These are phyloP conservation scores for Nannizzia gypsea DNA, from an alignment of 2,329 filamentous ascomycete genomes.

Conservation along the genomic window DNA sequence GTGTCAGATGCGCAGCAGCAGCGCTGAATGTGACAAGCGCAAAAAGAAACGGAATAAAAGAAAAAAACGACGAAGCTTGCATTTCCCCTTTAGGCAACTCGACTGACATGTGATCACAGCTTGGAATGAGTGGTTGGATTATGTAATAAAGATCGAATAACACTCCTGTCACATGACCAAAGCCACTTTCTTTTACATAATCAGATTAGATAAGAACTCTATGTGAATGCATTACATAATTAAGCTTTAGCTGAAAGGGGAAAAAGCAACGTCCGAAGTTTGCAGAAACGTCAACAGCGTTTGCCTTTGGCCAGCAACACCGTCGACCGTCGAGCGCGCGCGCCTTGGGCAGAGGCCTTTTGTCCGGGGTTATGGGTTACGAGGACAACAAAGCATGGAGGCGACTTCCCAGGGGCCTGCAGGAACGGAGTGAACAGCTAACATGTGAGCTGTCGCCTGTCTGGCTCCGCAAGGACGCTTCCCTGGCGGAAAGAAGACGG, in stretches of 20 bases:
- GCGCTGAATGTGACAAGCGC: not conserved
- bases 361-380: too few relatives aligned
- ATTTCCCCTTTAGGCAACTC: not conserved
- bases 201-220: not conserved
- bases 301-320: not conserved
- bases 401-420: not conserved
- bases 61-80: not conserved
- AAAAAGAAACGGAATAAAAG: not conserved
- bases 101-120: not conserved
- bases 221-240: not conserved
- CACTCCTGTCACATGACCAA: not conserved
- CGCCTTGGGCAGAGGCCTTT: too few relatives aligned
- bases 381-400: not conserved
- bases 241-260: not conserved
- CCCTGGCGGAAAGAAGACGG: not conserved
- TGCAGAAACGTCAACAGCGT: not conserved
- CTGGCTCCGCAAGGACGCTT: not conserved
- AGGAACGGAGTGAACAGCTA: not conserved
- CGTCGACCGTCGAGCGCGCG: too few relatives aligned
- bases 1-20: not conserved
- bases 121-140: too few relatives aligned
- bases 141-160: not conserved
- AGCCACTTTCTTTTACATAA: not conserved
- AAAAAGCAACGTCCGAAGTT: not conserved
- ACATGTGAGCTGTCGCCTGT: not conserved